These are phyloP conservation scores for Plasmopara muralis DNA, from an alignment of 352 stramenopile genomes.

Conservation along the genomic window DNA sequence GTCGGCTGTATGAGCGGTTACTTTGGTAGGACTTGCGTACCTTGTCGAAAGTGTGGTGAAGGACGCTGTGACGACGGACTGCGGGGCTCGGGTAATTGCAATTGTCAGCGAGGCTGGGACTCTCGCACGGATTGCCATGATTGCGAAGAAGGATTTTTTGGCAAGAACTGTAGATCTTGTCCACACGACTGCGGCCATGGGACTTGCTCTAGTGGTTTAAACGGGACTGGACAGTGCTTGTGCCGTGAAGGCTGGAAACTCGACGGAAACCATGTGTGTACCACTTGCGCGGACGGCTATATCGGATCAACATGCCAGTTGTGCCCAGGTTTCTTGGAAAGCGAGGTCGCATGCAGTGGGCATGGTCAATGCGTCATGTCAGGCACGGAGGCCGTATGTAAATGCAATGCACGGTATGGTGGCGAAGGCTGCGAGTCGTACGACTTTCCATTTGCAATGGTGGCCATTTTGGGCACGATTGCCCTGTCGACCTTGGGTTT, in stretches of 20 bases:
- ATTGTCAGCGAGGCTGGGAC: constrained; percentile 78
- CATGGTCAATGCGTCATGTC: constrained; percentile 61
- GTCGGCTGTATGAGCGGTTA: constrained; percentile 83
- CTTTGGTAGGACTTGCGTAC: constrained; percentile 59
- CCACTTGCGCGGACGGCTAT: constrained; percentile 66
- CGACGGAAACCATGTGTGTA: constrained; percentile 56
- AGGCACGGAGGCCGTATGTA: constrained; percentile 46
- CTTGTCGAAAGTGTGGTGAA: constrained; percentile 73
- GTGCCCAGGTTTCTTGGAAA: constrained; percentile 71
- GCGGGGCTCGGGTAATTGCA: constrained; percentile 66
- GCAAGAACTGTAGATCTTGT: constrained; percentile 60
- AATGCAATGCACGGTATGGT: constrained; percentile 70
- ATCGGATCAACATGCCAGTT: constrained; percentile 63
- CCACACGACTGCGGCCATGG: constrained; percentile 70
- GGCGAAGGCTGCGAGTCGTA: constrained; percentile 74
- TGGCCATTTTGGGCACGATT: constrained; percentile 69
- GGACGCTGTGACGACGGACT: constrained; percentile 77
- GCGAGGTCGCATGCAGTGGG: constrained; percentile 57
- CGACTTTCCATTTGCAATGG: constrained; percentile 81
- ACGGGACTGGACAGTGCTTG: constrained; percentile 71
- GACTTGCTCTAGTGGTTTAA: constrained; percentile 63
- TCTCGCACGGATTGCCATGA: constrained; percentile 72
- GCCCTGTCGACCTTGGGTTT: constrained; percentile 76
- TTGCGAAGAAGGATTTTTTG: constrained; percentile 77
- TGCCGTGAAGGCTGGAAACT: constrained; percentile 72